These are phyloP conservation scores for Aspergillus clavatus DNA, from an alignment of 2,329 filamentous ascomycete genomes.

Conservation along the genomic window DNA sequence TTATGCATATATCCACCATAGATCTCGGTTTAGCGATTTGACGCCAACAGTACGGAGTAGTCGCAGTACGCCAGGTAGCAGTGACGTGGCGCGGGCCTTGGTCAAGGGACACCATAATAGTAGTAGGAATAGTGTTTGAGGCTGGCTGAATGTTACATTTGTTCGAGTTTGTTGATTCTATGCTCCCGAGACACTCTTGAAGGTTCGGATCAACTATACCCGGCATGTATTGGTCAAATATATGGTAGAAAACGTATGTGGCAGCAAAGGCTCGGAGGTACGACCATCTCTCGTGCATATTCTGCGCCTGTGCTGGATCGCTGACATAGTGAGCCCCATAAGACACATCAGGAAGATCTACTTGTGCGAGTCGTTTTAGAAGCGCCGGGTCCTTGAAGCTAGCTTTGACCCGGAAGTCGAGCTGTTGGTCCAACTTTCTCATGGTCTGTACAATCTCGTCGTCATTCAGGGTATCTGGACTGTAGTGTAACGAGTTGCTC, in stretches of 20 bases:
- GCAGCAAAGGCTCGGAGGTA: background rate
- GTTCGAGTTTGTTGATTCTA: background rate
- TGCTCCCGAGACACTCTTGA: background rate
- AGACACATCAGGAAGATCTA: background rate
- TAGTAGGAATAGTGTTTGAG: too few species aligned
- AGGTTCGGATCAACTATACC: background rate
- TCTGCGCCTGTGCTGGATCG: background rate
- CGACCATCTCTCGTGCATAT: background rate
- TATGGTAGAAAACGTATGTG: background rate
- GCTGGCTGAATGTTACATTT: background rate
- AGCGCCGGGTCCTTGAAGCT: conserved; percentile 5
- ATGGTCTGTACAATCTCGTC: conserved; percentile 10
- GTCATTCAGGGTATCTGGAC: conserved; percentile 9
- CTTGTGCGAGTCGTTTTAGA: background rate
- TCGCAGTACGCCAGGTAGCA: too few species aligned
- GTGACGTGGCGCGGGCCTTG: too few species aligned
- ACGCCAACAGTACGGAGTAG: too few species aligned
- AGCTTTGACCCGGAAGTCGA: conserved; percentile 12
- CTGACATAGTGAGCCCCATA: background rate
- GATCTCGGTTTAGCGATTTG: too few species aligned
- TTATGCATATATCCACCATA: too few species aligned
- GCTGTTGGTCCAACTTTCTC: conserved; percentile 6
- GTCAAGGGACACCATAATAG: too few species aligned
- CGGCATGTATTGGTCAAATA: background rate
- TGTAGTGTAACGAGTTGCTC: background rate